Evolutionary conservation across 2,329 filamentous ascomycete genomes (phyloP).

Genomic region (Pleurostoma richardsiae): DNA sequence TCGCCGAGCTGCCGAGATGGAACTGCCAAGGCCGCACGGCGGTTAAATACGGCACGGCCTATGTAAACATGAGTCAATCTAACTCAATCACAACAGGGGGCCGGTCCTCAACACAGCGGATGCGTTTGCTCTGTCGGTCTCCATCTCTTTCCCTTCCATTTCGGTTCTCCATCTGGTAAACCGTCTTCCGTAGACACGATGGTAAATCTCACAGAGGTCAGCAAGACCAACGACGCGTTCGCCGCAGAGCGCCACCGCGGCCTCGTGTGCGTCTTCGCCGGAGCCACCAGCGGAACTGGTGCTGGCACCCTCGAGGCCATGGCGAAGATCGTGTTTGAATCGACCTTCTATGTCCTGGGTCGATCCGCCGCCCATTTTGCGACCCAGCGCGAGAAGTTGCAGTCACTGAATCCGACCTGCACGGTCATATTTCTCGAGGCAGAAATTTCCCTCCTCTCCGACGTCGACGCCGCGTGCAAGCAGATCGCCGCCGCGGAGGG

Average conservation of each 20-base stretch:
- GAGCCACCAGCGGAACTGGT: constrained; percentile 14
- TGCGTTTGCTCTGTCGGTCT: too few species aligned
- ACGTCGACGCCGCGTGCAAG: constrained; percentile 13
- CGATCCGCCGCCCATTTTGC: constrained; percentile 10
- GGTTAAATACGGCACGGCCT: too few species aligned
- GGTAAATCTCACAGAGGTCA: not conserved
- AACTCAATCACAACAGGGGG: too few species aligned
- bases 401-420: constrained; percentile 7
- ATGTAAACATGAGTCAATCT: too few species aligned
- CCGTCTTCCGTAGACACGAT: not conserved
- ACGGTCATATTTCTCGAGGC: constrained; percentile 20
- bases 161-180: too few species aligned
- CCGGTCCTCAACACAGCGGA: too few species aligned
- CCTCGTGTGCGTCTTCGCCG: constrained; percentile 1
- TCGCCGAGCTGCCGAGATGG: too few species aligned
- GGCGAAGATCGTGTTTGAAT: constrained; percentile 8
- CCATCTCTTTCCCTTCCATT: too few species aligned
- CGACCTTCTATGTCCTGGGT: constrained; percentile 16
- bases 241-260: not conserved
- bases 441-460: constrained; percentile 17
- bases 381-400: constrained; percentile 5
- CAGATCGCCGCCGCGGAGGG: constrained; percentile 9
- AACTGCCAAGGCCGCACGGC: too few species aligned
- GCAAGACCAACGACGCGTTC: not conserved
- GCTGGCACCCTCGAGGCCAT: constrained; percentile 15